phyloP scores from a whole-genome alignment of 1,139 yeast genomes.

The Yamadazyma pseudoaaseri region DNA sequence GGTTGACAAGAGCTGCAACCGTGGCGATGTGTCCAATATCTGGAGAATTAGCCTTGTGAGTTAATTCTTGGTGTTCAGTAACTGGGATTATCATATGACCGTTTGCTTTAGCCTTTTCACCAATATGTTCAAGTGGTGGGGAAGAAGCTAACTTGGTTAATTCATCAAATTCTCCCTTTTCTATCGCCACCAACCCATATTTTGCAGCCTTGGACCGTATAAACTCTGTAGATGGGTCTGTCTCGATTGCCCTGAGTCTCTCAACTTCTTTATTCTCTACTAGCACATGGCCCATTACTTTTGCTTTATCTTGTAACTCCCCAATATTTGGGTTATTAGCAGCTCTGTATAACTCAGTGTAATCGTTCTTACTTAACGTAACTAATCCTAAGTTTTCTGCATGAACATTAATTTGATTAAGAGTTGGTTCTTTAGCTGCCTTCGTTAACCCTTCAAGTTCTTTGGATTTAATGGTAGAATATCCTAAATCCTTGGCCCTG shows the following conservation, averaged over 20 bases:
- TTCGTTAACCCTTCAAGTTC: constrained; percentile 20
- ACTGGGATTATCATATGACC: constrained; percentile 10
- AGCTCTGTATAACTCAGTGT: constrained; percentile 31
- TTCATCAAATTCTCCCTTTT: constrained; percentile 3
- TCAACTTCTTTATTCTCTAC: constrained; percentile 10
- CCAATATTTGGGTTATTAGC: constrained; percentile 37
- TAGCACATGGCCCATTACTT: constrained; percentile 16
- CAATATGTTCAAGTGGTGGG: constrained; percentile 26
- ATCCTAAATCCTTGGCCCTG: constrained; percentile 14
- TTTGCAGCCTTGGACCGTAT: constrained; percentile 14
- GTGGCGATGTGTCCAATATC: constrained; percentile 16
- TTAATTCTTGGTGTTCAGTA: constrained; percentile 12
- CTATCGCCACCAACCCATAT: constrained; percentile 5
- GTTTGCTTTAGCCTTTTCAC: constrained; percentile 19
- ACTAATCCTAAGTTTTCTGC: constrained; percentile 38
- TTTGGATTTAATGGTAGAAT: constrained; percentile 10
- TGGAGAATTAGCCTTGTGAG: constrained; percentile 21
- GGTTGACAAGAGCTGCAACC: constrained; percentile 15
- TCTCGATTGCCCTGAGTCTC: constrained; percentile 13
- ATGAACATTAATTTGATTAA: constrained; percentile 32
- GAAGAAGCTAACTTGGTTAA: constrained; percentile 18
- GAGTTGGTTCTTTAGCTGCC: constrained; percentile 31
- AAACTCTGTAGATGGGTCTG: constrained; percentile 23
- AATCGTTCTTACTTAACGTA: constrained; percentile 33
- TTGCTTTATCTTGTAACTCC: constrained; percentile 19